phyloP scores from a whole-genome alignment of 805 yeast species.

The Komagataella kurtzmanii region DNA sequence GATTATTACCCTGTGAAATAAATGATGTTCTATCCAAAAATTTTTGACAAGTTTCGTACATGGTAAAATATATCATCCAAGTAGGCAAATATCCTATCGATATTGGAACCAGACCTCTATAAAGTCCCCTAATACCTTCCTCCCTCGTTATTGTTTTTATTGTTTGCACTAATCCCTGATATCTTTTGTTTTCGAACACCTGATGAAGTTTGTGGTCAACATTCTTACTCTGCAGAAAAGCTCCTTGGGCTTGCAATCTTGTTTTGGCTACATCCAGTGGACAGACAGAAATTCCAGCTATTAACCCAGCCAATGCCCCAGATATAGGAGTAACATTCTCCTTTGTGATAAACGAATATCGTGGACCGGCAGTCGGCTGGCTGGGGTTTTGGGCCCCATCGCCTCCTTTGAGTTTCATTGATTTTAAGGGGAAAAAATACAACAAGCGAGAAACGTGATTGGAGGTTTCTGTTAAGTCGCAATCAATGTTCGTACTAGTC shows the following conservation, averaged over 20 bases:
- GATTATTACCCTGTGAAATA: conserved; percentile 7
- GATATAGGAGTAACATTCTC: conserved; percentile 57
- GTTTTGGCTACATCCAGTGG: conserved; percentile 96
- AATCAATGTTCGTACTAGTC: not conserved
- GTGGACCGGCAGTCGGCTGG: not conserved
- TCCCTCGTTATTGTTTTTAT: conserved; percentile 52
- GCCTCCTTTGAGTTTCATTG: not conserved
- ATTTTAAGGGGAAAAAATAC: not conserved
- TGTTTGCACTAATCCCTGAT: conserved; percentile 52
- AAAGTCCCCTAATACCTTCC: conserved; percentile 76
- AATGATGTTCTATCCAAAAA: conserved; percentile 25
- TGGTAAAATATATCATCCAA: conserved; percentile 91
- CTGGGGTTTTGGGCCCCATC: not conserved
- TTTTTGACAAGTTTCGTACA: conserved; percentile 68
- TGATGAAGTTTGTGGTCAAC: conserved; percentile 8
- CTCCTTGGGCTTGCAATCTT: conserved; percentile 85
- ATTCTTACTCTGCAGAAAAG: conserved; percentile 13
- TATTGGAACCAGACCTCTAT: conserved; percentile 87
- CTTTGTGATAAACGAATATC: not conserved
- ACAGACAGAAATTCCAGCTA: conserved; percentile 83
- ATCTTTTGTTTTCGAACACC: conserved; percentile 19
- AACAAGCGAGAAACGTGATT: not conserved
- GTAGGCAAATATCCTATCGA: conserved; percentile 91
- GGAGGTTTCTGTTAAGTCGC: not conserved
- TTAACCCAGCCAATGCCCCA: conserved; percentile 90